Evolutionary conservation across 495 filamentous ascomycete genomes (phyloP).

Genomic region (Daldinia loculata): DNA sequence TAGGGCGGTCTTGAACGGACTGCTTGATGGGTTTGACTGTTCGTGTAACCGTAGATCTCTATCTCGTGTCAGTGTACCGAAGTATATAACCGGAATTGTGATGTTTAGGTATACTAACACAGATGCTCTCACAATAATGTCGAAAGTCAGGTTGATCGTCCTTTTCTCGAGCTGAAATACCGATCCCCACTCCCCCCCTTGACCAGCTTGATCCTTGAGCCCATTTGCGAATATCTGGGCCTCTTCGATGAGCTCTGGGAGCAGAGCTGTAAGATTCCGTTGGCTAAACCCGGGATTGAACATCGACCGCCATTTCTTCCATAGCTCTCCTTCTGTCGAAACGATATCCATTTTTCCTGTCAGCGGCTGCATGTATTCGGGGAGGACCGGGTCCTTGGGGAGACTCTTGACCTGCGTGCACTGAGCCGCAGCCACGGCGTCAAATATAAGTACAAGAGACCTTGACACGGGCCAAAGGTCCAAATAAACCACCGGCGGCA

Average conservation of each 20-base stretch:
- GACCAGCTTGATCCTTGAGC: slow-evolving; percentile 43
- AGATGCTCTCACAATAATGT: slow-evolving; percentile 49
- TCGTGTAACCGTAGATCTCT: slow-evolving; percentile 44
- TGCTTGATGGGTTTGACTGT: slow-evolving; percentile 30
- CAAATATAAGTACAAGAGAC: slow-evolving; percentile 46
- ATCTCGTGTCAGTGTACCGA: slow-evolving; percentile 16
- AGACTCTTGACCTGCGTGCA: slow-evolving; percentile 38
- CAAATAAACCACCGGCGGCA: slow-evolving; percentile 51
- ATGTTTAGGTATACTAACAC: slow-evolving; percentile 35
- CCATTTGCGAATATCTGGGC: slow-evolving; percentile 43
- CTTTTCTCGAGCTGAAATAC: slow-evolving; percentile 48
- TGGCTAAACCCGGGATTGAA: slow-evolving; percentile 54
- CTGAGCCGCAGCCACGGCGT: slow-evolving; percentile 50
- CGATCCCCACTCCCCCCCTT: slow-evolving; percentile 40
- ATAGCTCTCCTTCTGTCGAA: slow-evolving; percentile 47
- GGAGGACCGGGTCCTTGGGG: slow-evolving; percentile 19
- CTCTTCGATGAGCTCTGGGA: slow-evolving; percentile 53
- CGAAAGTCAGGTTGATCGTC: slow-evolving; percentile 50
- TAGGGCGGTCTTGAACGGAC: slow-evolving; percentile 38
- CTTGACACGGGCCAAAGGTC: slow-evolving; percentile 56
- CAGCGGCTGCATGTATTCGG: slow-evolving; percentile 42
- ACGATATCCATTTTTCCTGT: slow-evolving; percentile 45
- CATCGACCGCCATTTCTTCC: slow-evolving; percentile 50
- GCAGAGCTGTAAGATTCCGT: slow-evolving; percentile 48
- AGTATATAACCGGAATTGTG: background rate